Evolutionary conservation across 768 basidiomycete genomes (phyloP).

Genomic region (Tylopilus vinaceipallidus): DNA sequence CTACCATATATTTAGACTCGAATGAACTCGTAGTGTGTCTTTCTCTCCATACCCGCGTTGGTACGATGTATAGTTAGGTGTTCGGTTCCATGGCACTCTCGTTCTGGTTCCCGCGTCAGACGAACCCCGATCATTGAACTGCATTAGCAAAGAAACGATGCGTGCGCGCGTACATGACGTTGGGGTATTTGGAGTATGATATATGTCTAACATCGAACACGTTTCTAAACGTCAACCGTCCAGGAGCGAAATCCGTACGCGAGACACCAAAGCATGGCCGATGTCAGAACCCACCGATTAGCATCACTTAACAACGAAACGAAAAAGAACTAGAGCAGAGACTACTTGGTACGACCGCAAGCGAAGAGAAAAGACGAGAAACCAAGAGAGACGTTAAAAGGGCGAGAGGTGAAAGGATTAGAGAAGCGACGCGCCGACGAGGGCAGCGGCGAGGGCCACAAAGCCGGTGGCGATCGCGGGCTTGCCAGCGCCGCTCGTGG

Average conservation of each 20-base stretch:
- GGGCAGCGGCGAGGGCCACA: conserved; percentile 18
- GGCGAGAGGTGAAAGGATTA: conserved; percentile 5
- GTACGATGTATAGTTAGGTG: too few relatives aligned
- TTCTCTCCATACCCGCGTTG: too few relatives aligned
- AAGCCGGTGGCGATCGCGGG: conserved; percentile 23
- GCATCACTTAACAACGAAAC: not conserved
- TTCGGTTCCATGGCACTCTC: too few relatives aligned
- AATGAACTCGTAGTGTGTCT: too few relatives aligned
- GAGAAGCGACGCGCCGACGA: conserved; percentile 24
- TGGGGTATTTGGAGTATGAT: not conserved
- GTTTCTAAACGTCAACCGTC: conserved; percentile 6
- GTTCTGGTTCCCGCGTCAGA: not conserved
- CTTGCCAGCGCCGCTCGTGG: conserved; percentile 22
- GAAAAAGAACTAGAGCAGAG: not conserved
- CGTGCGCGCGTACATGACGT: conserved; percentile 2
- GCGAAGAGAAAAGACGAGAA: not conserved
- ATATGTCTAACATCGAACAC: not conserved
- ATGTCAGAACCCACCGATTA: not conserved
- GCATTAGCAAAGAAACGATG: not conserved
- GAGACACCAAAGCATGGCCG: not conserved
- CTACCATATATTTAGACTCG: too few relatives aligned
- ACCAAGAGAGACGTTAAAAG: not conserved
- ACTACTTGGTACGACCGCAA: not conserved
- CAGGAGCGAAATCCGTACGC: not conserved
- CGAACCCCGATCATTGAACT: too few relatives aligned